A percentile compares a stretch with the other conserved stretches of the same genome.
phyloP scores from a whole-genome alignment of 371 early-diverging fungal species.

The Mucor irregularis region DNA sequence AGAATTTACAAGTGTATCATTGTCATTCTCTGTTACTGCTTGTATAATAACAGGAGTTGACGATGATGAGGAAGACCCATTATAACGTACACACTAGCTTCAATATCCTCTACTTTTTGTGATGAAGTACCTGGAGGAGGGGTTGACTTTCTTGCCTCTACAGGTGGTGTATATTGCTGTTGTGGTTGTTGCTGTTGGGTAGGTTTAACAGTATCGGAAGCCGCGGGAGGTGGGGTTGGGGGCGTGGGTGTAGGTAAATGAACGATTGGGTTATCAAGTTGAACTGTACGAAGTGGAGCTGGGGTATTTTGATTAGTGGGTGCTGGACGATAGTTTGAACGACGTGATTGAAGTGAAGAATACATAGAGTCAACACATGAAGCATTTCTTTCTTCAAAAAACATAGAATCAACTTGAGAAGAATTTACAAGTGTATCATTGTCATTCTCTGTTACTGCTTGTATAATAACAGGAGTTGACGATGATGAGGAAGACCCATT shows the following conservation, averaged over 20 bases:
- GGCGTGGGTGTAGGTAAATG: conserved; percentile 21
- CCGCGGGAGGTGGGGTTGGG: neutral
- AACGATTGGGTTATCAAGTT: conserved; percentile 30
- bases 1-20: neutral
- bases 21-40: neutral
- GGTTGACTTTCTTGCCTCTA: conserved; percentile 8
- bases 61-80: no score
- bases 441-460: neutral
- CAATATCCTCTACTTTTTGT: conserved; percentile 32
- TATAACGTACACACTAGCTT: no score
- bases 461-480: neutral
- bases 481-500: neutral
- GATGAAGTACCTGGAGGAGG: conserved; percentile 13
- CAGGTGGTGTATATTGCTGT: conserved; percentile 1
- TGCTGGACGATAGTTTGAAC: conserved; percentile 23
- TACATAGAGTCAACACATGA: conserved; percentile 45
- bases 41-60: neutral
- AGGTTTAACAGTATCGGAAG: neutral
- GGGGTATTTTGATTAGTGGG: conserved; percentile 31
- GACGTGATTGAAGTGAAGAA: conserved; percentile 35
- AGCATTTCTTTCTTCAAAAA: conserved; percentile 11
- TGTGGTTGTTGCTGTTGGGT: neutral
- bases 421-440: neutral
- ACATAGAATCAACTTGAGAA: conserved; percentile 30
- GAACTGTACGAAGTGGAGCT: conserved; percentile 35